These are phyloP conservation scores for Strobilomyces dryophilus DNA, from an alignment of 768 basidiomycete species.

Conservation along the genomic window DNA sequence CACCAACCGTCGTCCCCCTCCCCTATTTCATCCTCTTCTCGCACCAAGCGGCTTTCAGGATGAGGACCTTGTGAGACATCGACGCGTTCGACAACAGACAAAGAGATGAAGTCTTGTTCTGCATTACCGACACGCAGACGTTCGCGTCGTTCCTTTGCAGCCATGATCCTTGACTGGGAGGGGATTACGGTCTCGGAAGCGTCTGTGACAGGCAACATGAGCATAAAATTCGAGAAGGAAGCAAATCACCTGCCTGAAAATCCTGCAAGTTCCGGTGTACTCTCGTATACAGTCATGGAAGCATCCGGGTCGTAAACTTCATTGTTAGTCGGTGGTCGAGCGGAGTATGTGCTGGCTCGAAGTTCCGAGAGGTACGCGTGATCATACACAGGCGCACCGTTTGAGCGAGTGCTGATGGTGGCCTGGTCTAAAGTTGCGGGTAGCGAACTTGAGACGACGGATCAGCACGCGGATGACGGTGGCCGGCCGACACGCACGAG, in stretches of 20 bases:
- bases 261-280: conserved; percentile 31
- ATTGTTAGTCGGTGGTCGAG: conserved; percentile 41
- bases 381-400: conserved; percentile 62
- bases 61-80: conserved; percentile 68
- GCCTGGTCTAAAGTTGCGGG: conserved; percentile 53
- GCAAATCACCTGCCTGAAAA: conserved; percentile 27
- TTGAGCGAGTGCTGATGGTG: conserved; percentile 41
- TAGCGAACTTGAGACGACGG: conserved; percentile 29
- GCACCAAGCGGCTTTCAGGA: conserved; percentile 74
- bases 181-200: conserved; percentile 51
- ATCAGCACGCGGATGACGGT: conserved; percentile 4
- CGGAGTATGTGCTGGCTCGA: conserved; percentile 68
- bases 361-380: conserved; percentile 71
- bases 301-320: conserved; percentile 48
- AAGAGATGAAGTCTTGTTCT: conserved; percentile 73
- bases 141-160: conserved; percentile 74
- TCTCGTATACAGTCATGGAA: conserved; percentile 41
- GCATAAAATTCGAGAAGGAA: not conserved
- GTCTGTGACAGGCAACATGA: conserved; percentile 21
- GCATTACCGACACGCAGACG: conserved; percentile 50
- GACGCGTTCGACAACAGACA: conserved; percentile 57
- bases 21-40: conserved; percentile 86
- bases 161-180: conserved; percentile 63
- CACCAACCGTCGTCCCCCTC: conserved; percentile 81
- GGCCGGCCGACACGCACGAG: conserved; percentile 33